phyloP scores from a whole-genome alignment of 2,329 filamentous ascomycete genomes.

The Sphaerulina musiva region DNA sequence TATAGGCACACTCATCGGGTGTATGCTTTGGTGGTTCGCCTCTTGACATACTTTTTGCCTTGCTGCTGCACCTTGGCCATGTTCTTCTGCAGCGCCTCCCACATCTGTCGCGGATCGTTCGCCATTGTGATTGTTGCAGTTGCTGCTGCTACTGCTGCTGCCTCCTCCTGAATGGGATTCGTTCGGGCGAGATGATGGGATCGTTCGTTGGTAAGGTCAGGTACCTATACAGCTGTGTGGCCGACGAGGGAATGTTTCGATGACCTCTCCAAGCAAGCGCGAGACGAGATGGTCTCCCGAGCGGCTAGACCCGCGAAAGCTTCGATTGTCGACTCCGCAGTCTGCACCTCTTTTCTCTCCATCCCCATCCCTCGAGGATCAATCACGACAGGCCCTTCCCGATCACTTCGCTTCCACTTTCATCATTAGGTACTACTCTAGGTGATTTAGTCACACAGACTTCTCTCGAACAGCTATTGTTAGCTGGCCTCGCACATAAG shows the following conservation, averaged over 20 bases:
- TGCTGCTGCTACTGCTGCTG: not conserved
- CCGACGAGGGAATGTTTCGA: not conserved
- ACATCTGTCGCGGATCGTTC: slow-evolving; percentile 58
- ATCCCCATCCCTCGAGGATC: too few species aligned
- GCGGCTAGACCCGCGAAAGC: not conserved
- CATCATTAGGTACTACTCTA: too few species aligned
- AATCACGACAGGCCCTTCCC: too few species aligned
- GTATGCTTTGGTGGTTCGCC: not conserved
- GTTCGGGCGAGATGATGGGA: not conserved
- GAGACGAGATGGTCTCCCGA: not conserved
- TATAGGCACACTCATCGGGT: not conserved
- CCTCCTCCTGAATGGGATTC: not conserved
- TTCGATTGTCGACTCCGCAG: not conserved
- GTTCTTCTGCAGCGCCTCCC: slow-evolving; percentile 58
- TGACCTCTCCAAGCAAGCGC: not conserved
- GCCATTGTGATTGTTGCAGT: slow-evolving; percentile 25
- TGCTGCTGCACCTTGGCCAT: slow-evolving; percentile 46
- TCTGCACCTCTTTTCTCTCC: not conserved
- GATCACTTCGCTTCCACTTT: too few species aligned
- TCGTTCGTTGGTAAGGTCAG: not conserved
- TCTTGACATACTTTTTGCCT: slow-evolving; percentile 36
- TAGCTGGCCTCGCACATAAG: too few species aligned
- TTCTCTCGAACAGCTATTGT: too few species aligned
- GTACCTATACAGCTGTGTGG: not conserved
- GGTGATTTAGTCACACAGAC: too few species aligned